phyloP scores from a whole-genome alignment of 768 basidiomycete species.

The Collybia mongolica region DNA sequence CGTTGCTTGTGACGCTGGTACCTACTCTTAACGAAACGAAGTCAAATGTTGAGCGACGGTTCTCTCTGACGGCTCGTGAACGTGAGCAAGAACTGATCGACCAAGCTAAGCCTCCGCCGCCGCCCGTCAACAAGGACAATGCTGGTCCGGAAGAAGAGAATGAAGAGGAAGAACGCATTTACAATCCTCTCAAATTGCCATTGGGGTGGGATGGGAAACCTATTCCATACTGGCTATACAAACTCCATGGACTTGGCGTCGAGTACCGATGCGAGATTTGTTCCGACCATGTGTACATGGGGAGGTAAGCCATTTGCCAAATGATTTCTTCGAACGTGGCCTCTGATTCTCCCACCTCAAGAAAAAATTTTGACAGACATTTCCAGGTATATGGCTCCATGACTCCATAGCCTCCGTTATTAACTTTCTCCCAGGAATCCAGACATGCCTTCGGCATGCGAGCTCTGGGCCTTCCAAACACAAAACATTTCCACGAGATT shows the following conservation, averaged over 20 bases:
- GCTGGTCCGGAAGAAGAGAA: constrained; percentile 72
- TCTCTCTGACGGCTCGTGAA: constrained; percentile 96
- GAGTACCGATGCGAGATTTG: constrained; percentile 98
- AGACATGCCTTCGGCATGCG: constrained; percentile 98
- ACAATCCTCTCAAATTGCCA: constrained; percentile 96
- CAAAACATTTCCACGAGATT: constrained; percentile 99
- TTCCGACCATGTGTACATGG: constrained; percentile 96
- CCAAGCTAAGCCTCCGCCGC: constrained; percentile 51
- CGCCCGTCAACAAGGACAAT: constrained; percentile 41
- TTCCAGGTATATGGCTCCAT: constrained; percentile 63
- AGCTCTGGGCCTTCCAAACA: constrained; percentile 94
- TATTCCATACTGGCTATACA: constrained; percentile 98
- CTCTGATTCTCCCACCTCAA: constrained; percentile 22
- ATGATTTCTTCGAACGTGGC: not conserved
- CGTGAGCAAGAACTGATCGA: constrained; percentile 92
- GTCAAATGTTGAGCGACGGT: constrained; percentile 93
- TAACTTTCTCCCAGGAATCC: constrained; percentile 61
- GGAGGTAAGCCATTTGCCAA: constrained; percentile 52
- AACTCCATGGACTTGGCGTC: constrained; percentile 96
- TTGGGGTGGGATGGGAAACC: constrained; percentile 99
- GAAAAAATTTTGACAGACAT: constrained; percentile 96
- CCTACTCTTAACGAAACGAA: constrained; percentile 84
- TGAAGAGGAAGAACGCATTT: constrained; percentile 94
- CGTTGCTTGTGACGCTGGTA: constrained; percentile 63
- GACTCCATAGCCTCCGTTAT: constrained; percentile 10